Evolutionary conservation across 2,329 filamentous ascomycete species (phyloP).

Genomic region (Colletotrichum aenigma): DNA sequence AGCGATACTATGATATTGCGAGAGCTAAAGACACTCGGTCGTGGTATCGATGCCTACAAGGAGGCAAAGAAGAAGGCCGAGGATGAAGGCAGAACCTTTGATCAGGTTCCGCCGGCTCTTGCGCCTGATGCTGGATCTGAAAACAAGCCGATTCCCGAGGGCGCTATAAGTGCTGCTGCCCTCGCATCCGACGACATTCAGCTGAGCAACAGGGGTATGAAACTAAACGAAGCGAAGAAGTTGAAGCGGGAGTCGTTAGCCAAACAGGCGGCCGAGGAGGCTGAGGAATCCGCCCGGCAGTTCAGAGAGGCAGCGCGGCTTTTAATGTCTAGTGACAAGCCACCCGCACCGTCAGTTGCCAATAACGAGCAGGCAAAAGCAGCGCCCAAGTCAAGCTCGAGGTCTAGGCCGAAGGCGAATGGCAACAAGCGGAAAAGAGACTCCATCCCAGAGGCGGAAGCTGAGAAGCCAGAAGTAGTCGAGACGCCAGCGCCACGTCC

Average conservation of each 20-base stretch:
- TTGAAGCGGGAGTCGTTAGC: slow-evolving; percentile 70
- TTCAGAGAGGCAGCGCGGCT: slow-evolving; percentile 53
- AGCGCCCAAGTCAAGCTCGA: slow-evolving; percentile 30
- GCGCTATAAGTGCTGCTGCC: slow-evolving; percentile 63
- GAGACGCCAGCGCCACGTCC: slow-evolving; percentile 36
- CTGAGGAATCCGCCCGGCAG: slow-evolving; percentile 60
- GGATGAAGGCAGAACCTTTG: slow-evolving; percentile 67
- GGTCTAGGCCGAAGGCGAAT: slow-evolving; percentile 26
- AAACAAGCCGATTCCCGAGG: slow-evolving; percentile 58
- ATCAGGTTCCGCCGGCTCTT: slow-evolving; percentile 44
- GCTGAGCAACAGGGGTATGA: slow-evolving; percentile 75
- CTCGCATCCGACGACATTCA: slow-evolving; percentile 65
- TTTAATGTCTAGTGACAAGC: slow-evolving; percentile 38
- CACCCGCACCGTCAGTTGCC: slow-evolving; percentile 21
- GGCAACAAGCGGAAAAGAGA: slow-evolving; percentile 53
- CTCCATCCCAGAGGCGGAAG: slow-evolving; percentile 29
- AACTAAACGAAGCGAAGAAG: slow-evolving; percentile 79
- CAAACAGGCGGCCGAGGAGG: slow-evolving; percentile 66
- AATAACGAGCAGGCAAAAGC: slow-evolving; percentile 33
- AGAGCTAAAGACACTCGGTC: slow-evolving; percentile 73
- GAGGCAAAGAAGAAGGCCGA: slow-evolving; percentile 69
- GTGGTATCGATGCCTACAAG: slow-evolving; percentile 67
- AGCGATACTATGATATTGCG: slow-evolving; percentile 86
- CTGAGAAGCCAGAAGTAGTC: slow-evolving; percentile 31
- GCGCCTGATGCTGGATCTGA: slow-evolving; percentile 56